Percentiles rank a stretch among this genome's conserved stretches.
These are phyloP conservation scores for Yamadazyma trypodendri DNA, from an alignment of 1,139 yeast genomes.

Conservation along the genomic window DNA sequence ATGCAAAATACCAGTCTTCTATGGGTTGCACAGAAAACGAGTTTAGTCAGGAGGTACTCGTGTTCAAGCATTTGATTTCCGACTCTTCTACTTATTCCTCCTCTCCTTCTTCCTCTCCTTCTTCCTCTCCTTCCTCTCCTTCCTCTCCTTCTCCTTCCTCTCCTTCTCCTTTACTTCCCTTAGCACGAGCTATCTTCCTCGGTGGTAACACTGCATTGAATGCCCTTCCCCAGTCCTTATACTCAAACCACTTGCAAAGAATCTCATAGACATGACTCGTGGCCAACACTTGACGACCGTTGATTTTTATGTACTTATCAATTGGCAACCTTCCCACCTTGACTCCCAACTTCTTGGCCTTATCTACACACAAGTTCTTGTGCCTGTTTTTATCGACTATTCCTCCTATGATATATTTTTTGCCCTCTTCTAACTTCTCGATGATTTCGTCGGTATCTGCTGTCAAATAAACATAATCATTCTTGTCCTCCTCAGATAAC, in stretches of 20 bases:
- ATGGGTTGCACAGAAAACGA: no score
- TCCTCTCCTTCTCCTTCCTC: slow-evolving; percentile 7
- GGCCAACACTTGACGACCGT: slow-evolving; percentile 87
- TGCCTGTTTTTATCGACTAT: slow-evolving; percentile 94
- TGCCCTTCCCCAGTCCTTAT: slow-evolving; percentile 79
- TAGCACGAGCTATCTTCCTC: slow-evolving; percentile 45
- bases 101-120: slow-evolving; percentile 4
- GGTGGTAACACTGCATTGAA: slow-evolving; percentile 83
- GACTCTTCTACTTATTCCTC: slow-evolving; percentile 6
- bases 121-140: slow-evolving; percentile 5
- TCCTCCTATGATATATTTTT: slow-evolving; percentile 88
- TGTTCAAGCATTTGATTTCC: no score
- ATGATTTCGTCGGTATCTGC: slow-evolving; percentile 79
- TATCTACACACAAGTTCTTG: slow-evolving; percentile 75
- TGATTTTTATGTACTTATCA: slow-evolving; percentile 75
- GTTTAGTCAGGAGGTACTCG: no score
- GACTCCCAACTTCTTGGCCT: slow-evolving; percentile 74
- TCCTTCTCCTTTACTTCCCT: slow-evolving; percentile 5
- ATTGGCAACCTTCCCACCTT: slow-evolving; percentile 82
- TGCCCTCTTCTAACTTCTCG: slow-evolving; percentile 61
- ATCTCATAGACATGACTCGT: slow-evolving; percentile 93
- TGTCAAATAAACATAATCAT: slow-evolving; percentile 63
- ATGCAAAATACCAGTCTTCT: no score
- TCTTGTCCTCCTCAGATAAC: slow-evolving; percentile 30
- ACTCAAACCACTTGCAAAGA: slow-evolving; percentile 77